Percentiles rank a stretch among this genome's conserved stretches.
Evolutionary conservation across 495 filamentous ascomycete genomes (phyloP).

Genomic region (Copromyces sp.): DNA sequence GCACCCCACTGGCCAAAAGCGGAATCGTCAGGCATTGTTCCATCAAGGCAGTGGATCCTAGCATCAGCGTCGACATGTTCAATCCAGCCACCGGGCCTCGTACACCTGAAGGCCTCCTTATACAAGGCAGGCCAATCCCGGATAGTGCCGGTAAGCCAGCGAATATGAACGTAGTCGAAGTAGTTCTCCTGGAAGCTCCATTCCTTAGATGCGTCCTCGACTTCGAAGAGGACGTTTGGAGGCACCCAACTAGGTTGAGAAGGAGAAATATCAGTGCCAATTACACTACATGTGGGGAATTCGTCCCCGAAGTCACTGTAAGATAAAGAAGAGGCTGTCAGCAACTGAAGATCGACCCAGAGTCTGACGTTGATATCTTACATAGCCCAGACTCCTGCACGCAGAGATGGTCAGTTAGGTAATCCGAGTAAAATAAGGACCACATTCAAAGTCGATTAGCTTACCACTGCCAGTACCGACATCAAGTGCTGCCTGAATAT

Average conservation of each 20-base stretch:
- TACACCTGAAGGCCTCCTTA: constrained; percentile 16
- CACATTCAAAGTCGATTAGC: no score
- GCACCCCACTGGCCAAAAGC: background rate
- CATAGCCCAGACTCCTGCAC: no score
- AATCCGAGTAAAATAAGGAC: no score
- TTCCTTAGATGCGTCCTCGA: constrained; percentile 40
- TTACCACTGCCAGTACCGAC: constrained; percentile 20
- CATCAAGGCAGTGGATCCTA: background rate
- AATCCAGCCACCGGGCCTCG: constrained; percentile 29
- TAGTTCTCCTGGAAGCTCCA: constrained; percentile 33
- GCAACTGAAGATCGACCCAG: no score
- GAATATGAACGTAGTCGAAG: constrained; percentile 48
- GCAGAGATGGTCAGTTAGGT: no score
- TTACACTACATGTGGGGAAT: constrained; percentile 38
- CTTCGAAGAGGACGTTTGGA: constrained; percentile 37
- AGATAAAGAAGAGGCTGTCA: constrained; percentile 6
- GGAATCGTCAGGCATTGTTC: background rate
- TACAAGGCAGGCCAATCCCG: constrained; percentile 36
- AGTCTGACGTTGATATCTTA: no score
- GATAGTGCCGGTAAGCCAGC: constrained; percentile 43
- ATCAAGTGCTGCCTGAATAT: constrained; percentile 43
- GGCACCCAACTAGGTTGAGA: constrained; percentile 40
- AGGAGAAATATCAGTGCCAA: constrained; percentile 51
- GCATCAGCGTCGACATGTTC: constrained; percentile 11
- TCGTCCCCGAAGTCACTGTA: constrained; percentile 28